Percentiles rank a stretch among this genome's conserved stretches.
Conservation (phyloP, 495 filamentous ascomycete species). For the Aspergillus sclerotiicarbonarius region DNA sequence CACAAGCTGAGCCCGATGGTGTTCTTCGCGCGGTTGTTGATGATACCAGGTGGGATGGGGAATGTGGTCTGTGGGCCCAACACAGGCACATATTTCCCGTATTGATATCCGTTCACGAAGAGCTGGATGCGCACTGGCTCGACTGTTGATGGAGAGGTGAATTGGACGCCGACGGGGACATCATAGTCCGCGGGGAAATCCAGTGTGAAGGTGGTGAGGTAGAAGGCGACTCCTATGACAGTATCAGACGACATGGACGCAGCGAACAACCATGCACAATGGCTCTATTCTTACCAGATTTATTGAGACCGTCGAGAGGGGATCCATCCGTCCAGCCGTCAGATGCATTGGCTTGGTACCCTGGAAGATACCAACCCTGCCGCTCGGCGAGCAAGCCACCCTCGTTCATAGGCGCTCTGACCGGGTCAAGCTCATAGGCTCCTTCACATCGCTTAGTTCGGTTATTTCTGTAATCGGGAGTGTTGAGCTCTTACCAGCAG, state of each 20-base stretch:
- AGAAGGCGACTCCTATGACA: constrained; percentile 56
- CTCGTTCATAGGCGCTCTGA: constrained; percentile 69
- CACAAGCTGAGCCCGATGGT: constrained; percentile 47
- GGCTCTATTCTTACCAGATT: background rate
- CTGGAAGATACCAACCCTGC: constrained; percentile 59
- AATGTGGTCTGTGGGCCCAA: constrained; percentile 50
- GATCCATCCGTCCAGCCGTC: constrained; percentile 6
- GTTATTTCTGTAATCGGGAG: background rate
- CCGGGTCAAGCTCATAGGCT: constrained; percentile 56
- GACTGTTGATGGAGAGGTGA: constrained; percentile 28
- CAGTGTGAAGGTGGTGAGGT: constrained; percentile 52
- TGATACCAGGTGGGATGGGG: constrained; percentile 47
- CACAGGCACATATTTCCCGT: constrained; percentile 60
- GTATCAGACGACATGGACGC: background rate
- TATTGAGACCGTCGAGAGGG: constrained; percentile 46
- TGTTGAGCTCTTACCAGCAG: background rate
- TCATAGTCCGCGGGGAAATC: constrained; percentile 53
- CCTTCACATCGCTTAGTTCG: constrained; percentile 16
- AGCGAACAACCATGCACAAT: background rate
- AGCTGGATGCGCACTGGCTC: constrained; percentile 44
- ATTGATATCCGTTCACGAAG: constrained; percentile 70
- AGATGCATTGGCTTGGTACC: background rate
- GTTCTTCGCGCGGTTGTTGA: constrained; percentile 47
- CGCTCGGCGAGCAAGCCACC: constrained; percentile 63
- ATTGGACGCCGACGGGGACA: constrained; percentile 57